Conservation (phyloP, 306 rosid genomes). For the Quercus engelmannii region DNA sequence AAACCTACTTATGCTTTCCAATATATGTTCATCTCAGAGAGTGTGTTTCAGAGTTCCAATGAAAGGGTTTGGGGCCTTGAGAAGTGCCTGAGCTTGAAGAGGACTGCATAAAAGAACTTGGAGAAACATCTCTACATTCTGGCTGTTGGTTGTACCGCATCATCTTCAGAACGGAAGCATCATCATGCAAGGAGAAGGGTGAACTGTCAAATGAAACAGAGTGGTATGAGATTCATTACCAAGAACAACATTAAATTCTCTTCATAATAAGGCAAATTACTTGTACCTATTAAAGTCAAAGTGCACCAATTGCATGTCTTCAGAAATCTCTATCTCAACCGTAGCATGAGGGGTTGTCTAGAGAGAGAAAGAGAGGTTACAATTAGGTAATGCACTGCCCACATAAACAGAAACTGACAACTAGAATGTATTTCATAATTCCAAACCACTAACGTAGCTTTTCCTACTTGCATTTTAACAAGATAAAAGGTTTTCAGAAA, state of each 20-base stretch:
- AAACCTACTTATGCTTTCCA: too few species aligned
- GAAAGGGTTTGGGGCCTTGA: conserved; percentile 8
- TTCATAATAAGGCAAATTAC: neutral
- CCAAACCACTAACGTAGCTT: neutral
- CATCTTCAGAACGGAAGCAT: conserved; percentile 25
- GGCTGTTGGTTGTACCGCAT: conserved; percentile 13
- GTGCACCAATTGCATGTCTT: conserved; percentile 36
- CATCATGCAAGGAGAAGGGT: conserved; percentile 40
- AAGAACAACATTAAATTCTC: neutral
- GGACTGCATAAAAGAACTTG: conserved; percentile 13
- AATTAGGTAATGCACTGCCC: neutral
- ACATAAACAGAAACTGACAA: neutral
- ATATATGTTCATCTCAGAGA: neutral
- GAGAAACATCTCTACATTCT: conserved; percentile 9
- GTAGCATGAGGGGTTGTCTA: conserved; percentile 37
- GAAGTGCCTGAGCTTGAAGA: conserved; percentile 18
- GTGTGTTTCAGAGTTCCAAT: conserved; percentile 26
- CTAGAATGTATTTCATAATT: neutral
- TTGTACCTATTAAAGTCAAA: conserved; percentile 34
- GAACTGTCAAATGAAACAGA: conserved; percentile 9
- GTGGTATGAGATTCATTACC: neutral
- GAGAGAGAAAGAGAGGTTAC: neutral
- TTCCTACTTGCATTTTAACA: neutral
- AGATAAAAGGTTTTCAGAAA: neutral
- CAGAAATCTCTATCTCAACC: conserved; percentile 39